phyloP scores from a whole-genome alignment of 495 filamentous ascomycete species.

The Penicillium manginii region DNA sequence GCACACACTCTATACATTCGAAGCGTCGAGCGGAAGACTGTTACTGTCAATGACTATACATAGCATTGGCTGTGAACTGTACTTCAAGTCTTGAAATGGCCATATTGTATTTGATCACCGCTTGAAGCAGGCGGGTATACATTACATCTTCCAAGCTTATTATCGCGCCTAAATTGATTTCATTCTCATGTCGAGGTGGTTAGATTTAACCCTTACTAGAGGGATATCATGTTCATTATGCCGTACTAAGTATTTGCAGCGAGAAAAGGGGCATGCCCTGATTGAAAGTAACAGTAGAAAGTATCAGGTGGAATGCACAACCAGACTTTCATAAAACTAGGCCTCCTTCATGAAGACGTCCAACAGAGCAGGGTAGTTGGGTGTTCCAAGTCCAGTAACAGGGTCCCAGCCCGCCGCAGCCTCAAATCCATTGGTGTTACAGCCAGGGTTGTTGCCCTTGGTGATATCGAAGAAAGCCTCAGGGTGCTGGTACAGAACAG shows the following conservation, averaged over 20 bases:
- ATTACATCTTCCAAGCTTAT: too few relatives aligned
- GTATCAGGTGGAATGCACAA: too few relatives aligned
- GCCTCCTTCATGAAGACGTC: slow-evolving; percentile 42
- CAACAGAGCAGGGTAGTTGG: slow-evolving; percentile 55
- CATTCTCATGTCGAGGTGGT: too few relatives aligned
- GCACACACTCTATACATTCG: background rate
- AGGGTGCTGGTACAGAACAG: slow-evolving; percentile 62
- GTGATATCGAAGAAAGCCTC: slow-evolving; percentile 65
- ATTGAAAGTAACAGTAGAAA: too few relatives aligned
- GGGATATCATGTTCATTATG: background rate
- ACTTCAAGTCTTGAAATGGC: too few relatives aligned
- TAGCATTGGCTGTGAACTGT: too few relatives aligned
- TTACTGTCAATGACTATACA: too few relatives aligned
- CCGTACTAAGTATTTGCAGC: background rate
- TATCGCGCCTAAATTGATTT: too few relatives aligned
- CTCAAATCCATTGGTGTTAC: slow-evolving; percentile 58
- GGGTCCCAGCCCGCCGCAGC: slow-evolving; percentile 64
- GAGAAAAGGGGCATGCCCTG: background rate
- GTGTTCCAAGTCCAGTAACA: slow-evolving; percentile 64
- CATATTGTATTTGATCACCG: too few relatives aligned
- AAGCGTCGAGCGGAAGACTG: too few relatives aligned
- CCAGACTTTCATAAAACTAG: background rate
- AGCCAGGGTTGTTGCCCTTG: slow-evolving; percentile 60
- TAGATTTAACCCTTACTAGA: background rate
- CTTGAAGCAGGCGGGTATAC: too few relatives aligned